Evolutionary conservation across 108 stramenopile genomes (phyloP).

Genomic region (Cyclostephanos invisitatus): DNA sequence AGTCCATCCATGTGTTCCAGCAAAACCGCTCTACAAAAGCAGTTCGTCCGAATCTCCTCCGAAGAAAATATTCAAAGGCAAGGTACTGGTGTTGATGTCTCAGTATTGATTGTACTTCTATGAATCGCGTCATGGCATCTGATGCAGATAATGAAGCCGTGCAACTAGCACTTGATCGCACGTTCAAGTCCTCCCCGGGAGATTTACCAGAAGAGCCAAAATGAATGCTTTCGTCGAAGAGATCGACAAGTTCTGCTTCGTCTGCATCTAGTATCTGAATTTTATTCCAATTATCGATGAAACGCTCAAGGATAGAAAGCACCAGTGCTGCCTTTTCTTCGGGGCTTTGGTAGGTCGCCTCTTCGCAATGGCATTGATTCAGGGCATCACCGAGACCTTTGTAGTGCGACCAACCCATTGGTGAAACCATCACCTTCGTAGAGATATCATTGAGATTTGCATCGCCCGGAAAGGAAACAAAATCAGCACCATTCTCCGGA

Average conservation of each 20-base stretch:
- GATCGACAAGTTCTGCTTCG: conserved; percentile 74
- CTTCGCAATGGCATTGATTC: conserved; percentile 52
- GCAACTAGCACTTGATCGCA: conserved; percentile 1
- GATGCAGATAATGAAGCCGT: conserved; percentile 59
- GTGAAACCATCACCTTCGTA: conserved; percentile 19
- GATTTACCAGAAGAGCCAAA: conserved; percentile 13
- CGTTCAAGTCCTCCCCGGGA: conserved; percentile 13
- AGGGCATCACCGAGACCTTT: conserved; percentile 74
- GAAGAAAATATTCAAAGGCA: conserved; percentile 57
- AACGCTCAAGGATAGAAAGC: conserved; percentile 55
- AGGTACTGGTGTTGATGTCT: conserved; percentile 65
- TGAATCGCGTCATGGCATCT: conserved; percentile 84
- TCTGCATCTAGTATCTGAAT: conserved; percentile 60
- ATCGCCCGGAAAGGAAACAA: conserved; percentile 67
- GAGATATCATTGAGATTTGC: conserved; percentile 40
- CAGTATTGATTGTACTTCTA: conserved; percentile 73
- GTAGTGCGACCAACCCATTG: conserved; percentile 49
- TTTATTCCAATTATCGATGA: conserved; percentile 81
- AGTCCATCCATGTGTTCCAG: conserved; percentile 77
- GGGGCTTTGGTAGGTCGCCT: conserved; percentile 14
- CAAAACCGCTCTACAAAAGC: conserved; percentile 72
- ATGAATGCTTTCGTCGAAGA: conserved; percentile 66
- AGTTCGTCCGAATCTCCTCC: conserved; percentile 60
- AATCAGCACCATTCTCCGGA: conserved; percentile 60
- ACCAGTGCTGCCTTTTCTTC: conserved; percentile 44